phyloP scores from a whole-genome alignment of 306 rosid species.

The Cicer pinnatifidum region DNA sequence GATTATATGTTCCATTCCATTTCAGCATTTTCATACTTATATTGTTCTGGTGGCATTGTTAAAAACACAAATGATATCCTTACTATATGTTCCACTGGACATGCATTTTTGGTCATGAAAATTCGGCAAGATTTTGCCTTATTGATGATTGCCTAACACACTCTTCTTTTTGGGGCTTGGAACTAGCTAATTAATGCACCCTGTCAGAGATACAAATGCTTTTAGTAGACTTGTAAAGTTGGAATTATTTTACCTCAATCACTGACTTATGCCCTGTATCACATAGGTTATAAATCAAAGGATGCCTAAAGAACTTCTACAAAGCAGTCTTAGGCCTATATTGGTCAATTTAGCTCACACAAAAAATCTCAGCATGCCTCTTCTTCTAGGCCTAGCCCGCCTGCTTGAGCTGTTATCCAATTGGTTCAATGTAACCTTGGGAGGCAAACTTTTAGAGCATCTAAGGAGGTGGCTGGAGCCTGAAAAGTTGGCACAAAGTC shows the following conservation, averaged over 20 bases:
- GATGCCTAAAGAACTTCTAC: slow-evolving; percentile 97
- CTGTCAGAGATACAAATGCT: slow-evolving; percentile 3
- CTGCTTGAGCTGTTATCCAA: slow-evolving; percentile 91
- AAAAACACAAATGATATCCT: slow-evolving; percentile 24
- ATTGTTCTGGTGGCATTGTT: slow-evolving; percentile 31
- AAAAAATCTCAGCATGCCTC: slow-evolving; percentile 97
- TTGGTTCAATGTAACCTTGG: slow-evolving; percentile 98
- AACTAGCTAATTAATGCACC: neutral
- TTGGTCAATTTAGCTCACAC: slow-evolving; percentile 95
- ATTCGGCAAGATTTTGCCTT: neutral
- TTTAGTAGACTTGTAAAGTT: slow-evolving; percentile 27
- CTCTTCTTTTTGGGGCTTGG: slow-evolving; percentile 5
- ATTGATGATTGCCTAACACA: slow-evolving; percentile 1
- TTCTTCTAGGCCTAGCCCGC: slow-evolving; percentile 97
- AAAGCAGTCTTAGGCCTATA: slow-evolving; percentile 97
- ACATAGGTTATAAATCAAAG: slow-evolving; percentile 93
- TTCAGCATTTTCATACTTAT: slow-evolving; percentile 25
- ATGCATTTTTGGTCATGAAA: slow-evolving; percentile 30
- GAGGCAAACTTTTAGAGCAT: slow-evolving; percentile 91
- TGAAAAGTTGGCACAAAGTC: slow-evolving; percentile 95
- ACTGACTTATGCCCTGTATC: slow-evolving; percentile 37
- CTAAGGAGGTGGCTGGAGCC: slow-evolving; percentile 99
- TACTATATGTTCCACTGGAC: slow-evolving; percentile 15
- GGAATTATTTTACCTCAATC: slow-evolving; percentile 33
- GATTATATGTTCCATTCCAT: slow-evolving; percentile 30